These are phyloP conservation scores for Dioszegia crocea DNA, from an alignment of 768 basidiomycete species.

Conservation along the genomic window DNA sequence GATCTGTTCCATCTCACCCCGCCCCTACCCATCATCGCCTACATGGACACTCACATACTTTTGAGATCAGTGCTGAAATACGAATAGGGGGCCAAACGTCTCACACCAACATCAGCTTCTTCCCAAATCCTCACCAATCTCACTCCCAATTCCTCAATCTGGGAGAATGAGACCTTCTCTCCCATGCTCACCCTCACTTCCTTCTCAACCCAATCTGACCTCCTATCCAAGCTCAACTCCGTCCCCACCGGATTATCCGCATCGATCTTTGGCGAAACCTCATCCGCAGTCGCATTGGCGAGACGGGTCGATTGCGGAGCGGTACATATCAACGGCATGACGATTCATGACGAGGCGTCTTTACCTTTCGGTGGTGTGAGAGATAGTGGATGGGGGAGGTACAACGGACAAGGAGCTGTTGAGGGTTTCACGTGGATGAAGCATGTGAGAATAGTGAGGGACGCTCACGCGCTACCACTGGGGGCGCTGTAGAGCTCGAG, in stretches of 20 bases:
- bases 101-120: constrained; percentile 3
- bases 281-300: constrained; percentile 55
- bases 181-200: constrained; percentile 52
- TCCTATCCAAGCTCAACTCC: constrained; percentile 56
- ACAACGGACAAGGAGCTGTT: constrained; percentile 46
- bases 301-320: constrained; percentile 56
- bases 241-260: constrained; percentile 58
- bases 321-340: constrained; percentile 57
- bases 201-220: constrained; percentile 45
- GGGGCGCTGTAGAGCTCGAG: constrained; percentile 1
- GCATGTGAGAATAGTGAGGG: constrained; percentile 18
- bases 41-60: not conserved
- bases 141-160: constrained; percentile 8
- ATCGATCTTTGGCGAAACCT: constrained; percentile 56
- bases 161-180: constrained; percentile 58
- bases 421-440: constrained; percentile 47
- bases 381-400: constrained; percentile 46
- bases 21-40: too few species aligned
- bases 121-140: constrained; percentile 20
- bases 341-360: constrained; percentile 43
- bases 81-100: constrained; percentile 19
- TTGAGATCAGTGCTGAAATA: too few species aligned
- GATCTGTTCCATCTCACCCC: too few species aligned
- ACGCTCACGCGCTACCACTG: not conserved
- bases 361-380: constrained; percentile 48